Evolutionary conservation across 768 basidiomycete species (phyloP).

Genomic region (Saitozyma podzolica): DNA sequence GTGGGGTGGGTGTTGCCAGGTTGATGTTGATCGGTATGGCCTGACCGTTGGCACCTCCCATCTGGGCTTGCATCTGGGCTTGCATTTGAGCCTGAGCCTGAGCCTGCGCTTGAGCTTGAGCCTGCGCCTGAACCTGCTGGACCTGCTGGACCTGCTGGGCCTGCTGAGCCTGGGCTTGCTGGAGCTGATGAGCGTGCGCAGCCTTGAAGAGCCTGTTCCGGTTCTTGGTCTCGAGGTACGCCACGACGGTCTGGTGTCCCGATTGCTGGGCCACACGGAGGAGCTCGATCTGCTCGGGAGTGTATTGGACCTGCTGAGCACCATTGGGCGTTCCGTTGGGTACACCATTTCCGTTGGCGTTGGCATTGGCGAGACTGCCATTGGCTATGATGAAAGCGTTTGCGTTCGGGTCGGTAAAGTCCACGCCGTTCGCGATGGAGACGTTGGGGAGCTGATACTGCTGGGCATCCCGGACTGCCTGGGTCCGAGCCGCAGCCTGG

Average conservation of each 20-base stretch:
- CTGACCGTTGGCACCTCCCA: not conserved
- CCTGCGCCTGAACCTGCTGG: slow-evolving; percentile 8
- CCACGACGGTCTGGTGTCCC: slow-evolving; percentile 6
- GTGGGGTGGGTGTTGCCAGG: not conserved
- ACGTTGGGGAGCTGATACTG: slow-evolving; percentile 1
- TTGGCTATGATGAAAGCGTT: slow-evolving; percentile 4
- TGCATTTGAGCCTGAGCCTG: slow-evolving; percentile 14
- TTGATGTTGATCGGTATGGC: slow-evolving; percentile 4
- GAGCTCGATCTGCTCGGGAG: not conserved
- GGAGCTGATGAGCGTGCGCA: slow-evolving; percentile 4
- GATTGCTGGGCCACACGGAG: slow-evolving; percentile 4
- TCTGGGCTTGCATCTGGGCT: slow-evolving; percentile 1
- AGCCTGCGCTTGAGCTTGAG: slow-evolving; percentile 18
- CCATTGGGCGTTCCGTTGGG: not conserved
- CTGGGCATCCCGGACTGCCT: slow-evolving; percentile 7
- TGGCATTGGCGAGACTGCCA: slow-evolving; percentile 11
- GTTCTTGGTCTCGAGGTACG: slow-evolving; percentile 7
- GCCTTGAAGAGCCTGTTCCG: not conserved
- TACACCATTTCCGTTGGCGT: slow-evolving; percentile 8
- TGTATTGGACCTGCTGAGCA: not conserved
- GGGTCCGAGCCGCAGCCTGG: slow-evolving; percentile 12
- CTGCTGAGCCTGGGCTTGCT: slow-evolving; percentile 6
- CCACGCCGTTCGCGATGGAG: not conserved
- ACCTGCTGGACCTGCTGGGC: slow-evolving; percentile 4
- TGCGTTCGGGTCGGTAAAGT: slow-evolving; percentile 3